These are phyloP conservation scores for Ogataea corticis DNA, from an alignment of 805 yeast species.

Conservation along the genomic window DNA sequence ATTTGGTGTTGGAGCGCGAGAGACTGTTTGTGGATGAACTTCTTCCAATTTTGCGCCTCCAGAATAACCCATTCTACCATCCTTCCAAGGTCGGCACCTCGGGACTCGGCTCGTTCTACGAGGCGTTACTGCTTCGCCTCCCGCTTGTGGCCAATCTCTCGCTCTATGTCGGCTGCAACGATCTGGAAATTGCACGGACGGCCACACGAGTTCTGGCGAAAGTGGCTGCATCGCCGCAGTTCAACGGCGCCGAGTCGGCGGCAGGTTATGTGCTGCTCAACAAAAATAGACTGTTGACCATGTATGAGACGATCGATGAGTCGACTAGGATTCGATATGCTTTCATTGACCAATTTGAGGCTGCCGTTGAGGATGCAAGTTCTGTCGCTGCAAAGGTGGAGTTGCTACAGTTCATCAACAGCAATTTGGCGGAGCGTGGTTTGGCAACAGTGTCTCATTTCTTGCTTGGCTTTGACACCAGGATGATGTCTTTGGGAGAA, in stretches of 20 bases:
- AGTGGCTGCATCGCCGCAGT: constrained; percentile 46
- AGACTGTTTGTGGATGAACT: constrained; percentile 57
- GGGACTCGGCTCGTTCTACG: constrained; percentile 65
- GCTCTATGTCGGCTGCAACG: constrained; percentile 64
- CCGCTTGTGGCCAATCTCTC: constrained; percentile 74
- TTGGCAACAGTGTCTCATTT: constrained; percentile 67
- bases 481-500: constrained; percentile 49
- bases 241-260: constrained; percentile 32
- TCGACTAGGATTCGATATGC: constrained; percentile 71
- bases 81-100: constrained; percentile 53
- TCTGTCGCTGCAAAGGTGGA: constrained; percentile 53
- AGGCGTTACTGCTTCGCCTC: constrained; percentile 70
- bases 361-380: constrained; percentile 40
- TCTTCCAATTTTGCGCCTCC: constrained; percentile 48
- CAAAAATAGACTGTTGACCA: constrained; percentile 64
- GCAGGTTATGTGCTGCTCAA: constrained; percentile 35
- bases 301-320: constrained; percentile 77
- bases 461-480: constrained; percentile 68
- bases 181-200: constrained; percentile 48
- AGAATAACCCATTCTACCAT: constrained; percentile 38
- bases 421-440: constrained; percentile 38
- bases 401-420: constrained; percentile 57
- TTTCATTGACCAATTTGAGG: constrained; percentile 65
- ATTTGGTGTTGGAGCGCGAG: constrained; percentile 52
- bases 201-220: constrained; percentile 54